Base-by-base conservation (phyloP, 2,329 filamentous ascomycete genomes). In the Bimuria novae-zelandiae region DNA sequence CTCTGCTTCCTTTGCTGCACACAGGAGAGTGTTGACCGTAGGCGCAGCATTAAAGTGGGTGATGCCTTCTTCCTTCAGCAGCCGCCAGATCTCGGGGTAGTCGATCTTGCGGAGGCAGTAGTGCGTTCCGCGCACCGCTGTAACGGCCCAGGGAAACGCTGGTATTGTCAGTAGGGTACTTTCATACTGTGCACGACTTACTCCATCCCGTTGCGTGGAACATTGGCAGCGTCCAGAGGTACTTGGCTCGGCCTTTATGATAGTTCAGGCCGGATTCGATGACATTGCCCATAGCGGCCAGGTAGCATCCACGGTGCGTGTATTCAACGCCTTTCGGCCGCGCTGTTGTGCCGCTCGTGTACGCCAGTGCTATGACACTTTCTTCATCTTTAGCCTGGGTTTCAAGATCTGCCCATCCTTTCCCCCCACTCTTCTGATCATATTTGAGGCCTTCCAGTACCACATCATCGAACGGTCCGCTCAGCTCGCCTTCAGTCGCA, bases 11-110 rank as follows among this genome's bases (percentile, higher is more conserved):
- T 87, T 82, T 3, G 89, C 83, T 11, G 88, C 88, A 69, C 94
- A 96, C 2, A 99, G 84, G 0, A 97, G 78, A 0, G 93, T 99
- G 72, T 97, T 97, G 47, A 99, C 94, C 0, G 94, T 99, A 0
- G 94, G 94, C 0, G 93, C 94, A 0, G 93, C 93, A 68, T 93
- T 96, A 78, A 95, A 97, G 74, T 99, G 94, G 0, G 92, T 97
- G 59, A 99, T 89, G 6, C 84, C 80, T 74, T 97, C 90, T 47
- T 91, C 84, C 67, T 92, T 95, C 29, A 99, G 78, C 3, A 99
- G 77, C 43, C 84, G 83, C 94, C 94, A 99, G 55, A 99, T 96
- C 53, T 93, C 80, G 0, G 90, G 85, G 70, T 99, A 99, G 75
- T 97, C 92, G 60, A 99, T 90, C 78, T 96, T 97, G 55, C 94